phyloP scores from a whole-genome alignment of 2,329 filamentous ascomycete species.

The Bertia moriformis region DNA sequence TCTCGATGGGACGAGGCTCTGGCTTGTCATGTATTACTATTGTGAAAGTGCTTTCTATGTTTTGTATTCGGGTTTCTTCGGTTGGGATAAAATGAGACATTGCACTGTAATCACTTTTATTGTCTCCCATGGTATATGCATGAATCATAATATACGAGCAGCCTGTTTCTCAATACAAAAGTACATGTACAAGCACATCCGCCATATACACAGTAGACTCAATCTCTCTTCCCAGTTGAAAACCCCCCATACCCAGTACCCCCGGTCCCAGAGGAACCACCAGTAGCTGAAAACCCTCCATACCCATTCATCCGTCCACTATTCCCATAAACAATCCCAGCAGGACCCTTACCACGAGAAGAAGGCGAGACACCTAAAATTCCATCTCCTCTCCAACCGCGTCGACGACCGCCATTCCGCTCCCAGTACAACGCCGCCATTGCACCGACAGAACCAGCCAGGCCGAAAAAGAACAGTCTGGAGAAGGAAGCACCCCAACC shows the following conservation, averaged over 20 bases:
- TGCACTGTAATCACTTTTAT: too few species aligned
- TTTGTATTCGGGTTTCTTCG: too few species aligned
- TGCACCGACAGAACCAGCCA: background rate
- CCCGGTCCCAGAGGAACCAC: background rate
- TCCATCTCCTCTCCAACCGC: background rate
- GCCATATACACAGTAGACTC: too few species aligned
- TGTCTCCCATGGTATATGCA: too few species aligned
- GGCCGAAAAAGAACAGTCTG: background rate
- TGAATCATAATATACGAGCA: too few species aligned
- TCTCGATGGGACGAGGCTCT: too few species aligned
- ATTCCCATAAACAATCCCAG: background rate
- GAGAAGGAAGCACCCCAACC: background rate
- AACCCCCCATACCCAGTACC: background rate
- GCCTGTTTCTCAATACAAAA: too few species aligned
- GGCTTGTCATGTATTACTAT: too few species aligned
- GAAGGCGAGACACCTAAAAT: background rate
- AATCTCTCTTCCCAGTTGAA: background rate
- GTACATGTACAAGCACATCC: too few species aligned
- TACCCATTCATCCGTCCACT: background rate
- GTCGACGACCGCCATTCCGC: background rate
- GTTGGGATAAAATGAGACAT: too few species aligned
- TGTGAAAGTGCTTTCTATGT: too few species aligned
- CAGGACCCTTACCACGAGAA: background rate
- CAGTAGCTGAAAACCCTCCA: background rate
- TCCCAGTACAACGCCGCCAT: constrained; percentile 1